Base-by-base conservation (phyloP, 176 grass and related monocot species). In the Eremochloa ophiuroides region DNA sequence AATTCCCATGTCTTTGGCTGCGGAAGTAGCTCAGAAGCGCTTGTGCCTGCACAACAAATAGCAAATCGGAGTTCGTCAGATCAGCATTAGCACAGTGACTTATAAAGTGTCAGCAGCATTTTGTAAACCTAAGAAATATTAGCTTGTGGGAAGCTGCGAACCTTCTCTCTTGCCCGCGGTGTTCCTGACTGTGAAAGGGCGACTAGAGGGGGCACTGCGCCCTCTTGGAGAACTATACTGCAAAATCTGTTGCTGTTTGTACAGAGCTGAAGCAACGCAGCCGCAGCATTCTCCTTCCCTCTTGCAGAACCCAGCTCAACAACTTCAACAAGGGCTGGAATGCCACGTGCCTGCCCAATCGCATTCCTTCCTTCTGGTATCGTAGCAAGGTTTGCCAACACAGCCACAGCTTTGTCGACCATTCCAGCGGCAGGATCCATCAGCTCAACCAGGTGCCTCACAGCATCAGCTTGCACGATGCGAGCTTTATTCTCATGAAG, bases 391-490 rank as follows among this genome's bases (percentile, higher is more conserved):
- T 97, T 97, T 39, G 94, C 89, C 76, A 97, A 84, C 75, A 97
- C 94, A 58, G 94, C 94, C 47, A 94, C 94, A 70, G 94, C 94
- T 76, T 97, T 97, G 82, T 97, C 94, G n/a, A 97, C 94, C 94
- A 97, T 97, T 53, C 94, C 94, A 73, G 92, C 91, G 73, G 89
- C 91, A 88, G 94, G 94, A 59, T 97, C 94, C 94, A 97, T 97
- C 67, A 97, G 88, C 33, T 97, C 94, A 15, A 97, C 94, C 27
- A 97, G 85, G 77, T 94, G 59, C 69, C 0, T 90, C 73, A 97
- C 94, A 27, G 94, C 91, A 51, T 91, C 94, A 31, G 91, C 91
- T 72, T 92, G 87, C 59, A 97, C 94, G 9, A 97, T 94, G 50
- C 94, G 92, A 29, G 47, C 73, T 65, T 97, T 97, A 67, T 97